Evolutionary conservation across 306 rosid genomes (phyloP).

Genomic region (Biancaea sappan): DNA sequence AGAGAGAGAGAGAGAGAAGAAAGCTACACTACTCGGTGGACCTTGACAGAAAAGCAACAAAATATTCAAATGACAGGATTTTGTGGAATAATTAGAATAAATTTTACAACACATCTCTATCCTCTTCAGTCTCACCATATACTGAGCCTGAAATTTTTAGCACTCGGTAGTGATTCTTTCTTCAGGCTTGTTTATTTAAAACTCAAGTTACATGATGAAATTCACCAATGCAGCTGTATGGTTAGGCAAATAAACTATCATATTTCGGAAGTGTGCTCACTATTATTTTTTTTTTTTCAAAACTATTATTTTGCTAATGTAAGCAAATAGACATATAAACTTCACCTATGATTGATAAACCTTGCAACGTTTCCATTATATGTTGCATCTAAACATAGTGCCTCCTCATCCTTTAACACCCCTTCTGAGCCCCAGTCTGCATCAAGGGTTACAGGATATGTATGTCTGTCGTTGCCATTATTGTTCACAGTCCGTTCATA

Average conservation of each 20-base stretch:
- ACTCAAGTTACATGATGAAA: background rate
- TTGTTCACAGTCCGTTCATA: slow-evolving; percentile 55
- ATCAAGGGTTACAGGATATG: slow-evolving; percentile 90
- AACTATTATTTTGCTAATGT: background rate
- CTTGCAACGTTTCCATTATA: slow-evolving; percentile 87
- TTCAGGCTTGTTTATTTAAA: background rate
- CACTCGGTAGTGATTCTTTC: background rate
- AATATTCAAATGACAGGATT: slow-evolving; percentile 1
- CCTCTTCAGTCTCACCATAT: background rate
- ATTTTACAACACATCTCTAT: background rate
- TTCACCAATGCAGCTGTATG: background rate
- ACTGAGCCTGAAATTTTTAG: background rate
- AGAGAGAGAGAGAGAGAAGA: background rate
- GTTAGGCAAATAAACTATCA: background rate
- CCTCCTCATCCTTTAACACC: slow-evolving; percentile 75
- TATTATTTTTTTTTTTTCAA: no score
- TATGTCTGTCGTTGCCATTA: slow-evolving; percentile 63
- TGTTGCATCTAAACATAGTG: slow-evolving; percentile 93
- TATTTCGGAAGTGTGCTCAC: background rate
- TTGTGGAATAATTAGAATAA: background rate
- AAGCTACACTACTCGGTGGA: background rate
- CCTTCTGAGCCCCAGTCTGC: slow-evolving; percentile 94
- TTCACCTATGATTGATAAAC: slow-evolving; percentile 91
- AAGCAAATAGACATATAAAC: background rate
- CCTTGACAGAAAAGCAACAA: slow-evolving; percentile 12